Conservation (phyloP, 2,329 filamentous ascomycete genomes). For the Stemphylium lycopersici region DNA sequence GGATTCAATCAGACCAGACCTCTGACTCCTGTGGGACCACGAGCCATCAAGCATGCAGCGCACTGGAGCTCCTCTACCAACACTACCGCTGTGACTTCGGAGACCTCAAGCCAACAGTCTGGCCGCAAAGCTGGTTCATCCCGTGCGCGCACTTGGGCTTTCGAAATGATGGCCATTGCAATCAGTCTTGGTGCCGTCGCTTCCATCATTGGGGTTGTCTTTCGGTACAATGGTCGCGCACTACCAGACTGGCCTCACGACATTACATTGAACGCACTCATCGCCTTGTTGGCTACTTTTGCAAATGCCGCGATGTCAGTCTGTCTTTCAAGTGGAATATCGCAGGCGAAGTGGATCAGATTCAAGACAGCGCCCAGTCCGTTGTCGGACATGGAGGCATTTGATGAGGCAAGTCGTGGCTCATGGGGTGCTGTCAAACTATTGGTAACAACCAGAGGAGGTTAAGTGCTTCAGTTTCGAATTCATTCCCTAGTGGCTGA, state of each 20-base stretch:
- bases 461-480: conserved; percentile 6
- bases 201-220: conserved; percentile 16
- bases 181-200: conserved; percentile 14
- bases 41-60: conserved; percentile 7
- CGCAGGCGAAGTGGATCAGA: conserved; percentile 20
- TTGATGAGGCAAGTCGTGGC: conserved; percentile 22
- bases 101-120: conserved; percentile 14
- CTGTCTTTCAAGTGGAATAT: conserved; percentile 19
- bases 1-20: conserved; percentile 11
- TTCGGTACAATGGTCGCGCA: conserved; percentile 18
- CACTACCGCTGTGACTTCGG: conserved; percentile 10
- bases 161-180: conserved; percentile 16
- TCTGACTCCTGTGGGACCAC: conserved; percentile 1
- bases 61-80: conserved; percentile 15
- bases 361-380: conserved; percentile 14
- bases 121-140: conserved; percentile 6
- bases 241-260: conserved; percentile 20
- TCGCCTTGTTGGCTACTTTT: conserved; percentile 19
- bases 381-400: conserved; percentile 18
- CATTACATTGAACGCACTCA: conserved; percentile 21
- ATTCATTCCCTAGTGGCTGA: background rate
- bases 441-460: conserved; percentile 12
- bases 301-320: conserved; percentile 21
- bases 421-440: conserved; percentile 17
- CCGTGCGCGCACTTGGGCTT: conserved; percentile 11